Evolutionary conservation across 2,329 filamentous ascomycete species (phyloP).

Genomic region (Venturia pyrina): DNA sequence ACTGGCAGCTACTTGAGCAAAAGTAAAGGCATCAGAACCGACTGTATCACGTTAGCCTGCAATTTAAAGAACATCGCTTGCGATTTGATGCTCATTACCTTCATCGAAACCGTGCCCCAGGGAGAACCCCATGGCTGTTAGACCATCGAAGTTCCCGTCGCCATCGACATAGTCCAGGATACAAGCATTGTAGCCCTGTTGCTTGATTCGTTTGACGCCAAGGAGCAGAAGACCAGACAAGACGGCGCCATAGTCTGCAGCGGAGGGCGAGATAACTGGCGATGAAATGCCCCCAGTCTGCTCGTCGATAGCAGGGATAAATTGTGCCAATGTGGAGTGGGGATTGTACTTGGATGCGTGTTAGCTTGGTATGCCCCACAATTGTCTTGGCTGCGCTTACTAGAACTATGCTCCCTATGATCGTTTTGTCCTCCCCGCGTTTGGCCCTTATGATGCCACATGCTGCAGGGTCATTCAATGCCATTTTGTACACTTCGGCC

Average conservation of each 20-base stretch:
- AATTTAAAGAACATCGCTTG: not conserved
- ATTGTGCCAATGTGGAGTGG: constrained; percentile 56
- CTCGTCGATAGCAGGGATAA: constrained; percentile 56
- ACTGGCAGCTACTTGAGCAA: constrained; percentile 41
- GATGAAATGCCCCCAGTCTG: constrained; percentile 68
- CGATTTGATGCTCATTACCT: not conserved
- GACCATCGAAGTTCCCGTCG: constrained; percentile 62
- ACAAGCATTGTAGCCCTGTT: constrained; percentile 61
- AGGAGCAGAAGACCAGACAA: constrained; percentile 73
- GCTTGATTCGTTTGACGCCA: constrained; percentile 73
- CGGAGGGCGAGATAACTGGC: constrained; percentile 61
- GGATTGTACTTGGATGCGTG: constrained; percentile 44
- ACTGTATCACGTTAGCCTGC: constrained; percentile 30
- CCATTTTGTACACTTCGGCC: constrained; percentile 68
- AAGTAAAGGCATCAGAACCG: constrained; percentile 54
- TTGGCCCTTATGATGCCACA: constrained; percentile 81
- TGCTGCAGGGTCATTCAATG: constrained; percentile 58
- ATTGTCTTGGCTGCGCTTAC: not conserved
- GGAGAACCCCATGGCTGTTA: constrained; percentile 71
- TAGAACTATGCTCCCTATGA: constrained; percentile 71
- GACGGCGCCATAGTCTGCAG: constrained; percentile 58
- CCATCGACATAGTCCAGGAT: constrained; percentile 71
- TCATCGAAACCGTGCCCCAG: constrained; percentile 74
- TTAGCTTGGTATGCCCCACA: not conserved
- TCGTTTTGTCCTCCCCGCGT: constrained; percentile 51